Conservation (phyloP, 306 rosid species). For the Vicia faba region DNA sequence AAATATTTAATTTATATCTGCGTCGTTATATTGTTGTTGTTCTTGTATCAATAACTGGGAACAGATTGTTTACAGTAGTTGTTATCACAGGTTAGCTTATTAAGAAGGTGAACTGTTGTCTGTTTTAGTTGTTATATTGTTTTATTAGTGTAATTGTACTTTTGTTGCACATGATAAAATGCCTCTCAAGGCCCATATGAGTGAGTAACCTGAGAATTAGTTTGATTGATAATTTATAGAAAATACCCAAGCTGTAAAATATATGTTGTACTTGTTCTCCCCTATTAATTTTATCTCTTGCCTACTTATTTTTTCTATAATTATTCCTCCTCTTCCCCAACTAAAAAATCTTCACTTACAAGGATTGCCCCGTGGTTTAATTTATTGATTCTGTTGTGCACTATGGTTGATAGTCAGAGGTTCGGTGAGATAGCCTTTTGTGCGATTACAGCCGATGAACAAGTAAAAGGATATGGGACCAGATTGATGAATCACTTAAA, state of each 20-base stretch:
- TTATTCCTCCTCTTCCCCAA: neutral
- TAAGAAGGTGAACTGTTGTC: constrained; percentile 14
- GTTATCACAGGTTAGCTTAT: neutral
- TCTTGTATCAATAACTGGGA: constrained; percentile 11
- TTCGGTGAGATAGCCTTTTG: constrained; percentile 97
- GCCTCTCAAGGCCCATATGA: constrained; percentile 13
- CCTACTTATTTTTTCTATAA: neutral
- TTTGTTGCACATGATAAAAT: constrained; percentile 27
- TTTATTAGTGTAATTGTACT: constrained; percentile 11
- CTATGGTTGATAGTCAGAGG: constrained; percentile 64
- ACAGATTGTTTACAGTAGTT: constrained; percentile 22
- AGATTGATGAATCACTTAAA: constrained; percentile 97
- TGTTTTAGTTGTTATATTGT: constrained; percentile 21
- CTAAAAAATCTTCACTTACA: neutral
- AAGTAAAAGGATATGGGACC: constrained; percentile 97
- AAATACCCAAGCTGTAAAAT: constrained; percentile 7
- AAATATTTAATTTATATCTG: neutral
- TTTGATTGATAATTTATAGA: neutral
- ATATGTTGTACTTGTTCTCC: constrained; percentile 8
- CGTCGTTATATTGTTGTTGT: constrained; percentile 10
- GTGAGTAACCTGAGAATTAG: constrained; percentile 14
- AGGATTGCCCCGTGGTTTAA: constrained; percentile 6
- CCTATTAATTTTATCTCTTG: constrained; percentile 26
- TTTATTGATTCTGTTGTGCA: constrained; percentile 29
- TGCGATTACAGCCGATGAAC: constrained; percentile 95